These are phyloP conservation scores for Aspergillus conjunctus DNA, from an alignment of 495 filamentous ascomycete species.

Conservation along the genomic window DNA sequence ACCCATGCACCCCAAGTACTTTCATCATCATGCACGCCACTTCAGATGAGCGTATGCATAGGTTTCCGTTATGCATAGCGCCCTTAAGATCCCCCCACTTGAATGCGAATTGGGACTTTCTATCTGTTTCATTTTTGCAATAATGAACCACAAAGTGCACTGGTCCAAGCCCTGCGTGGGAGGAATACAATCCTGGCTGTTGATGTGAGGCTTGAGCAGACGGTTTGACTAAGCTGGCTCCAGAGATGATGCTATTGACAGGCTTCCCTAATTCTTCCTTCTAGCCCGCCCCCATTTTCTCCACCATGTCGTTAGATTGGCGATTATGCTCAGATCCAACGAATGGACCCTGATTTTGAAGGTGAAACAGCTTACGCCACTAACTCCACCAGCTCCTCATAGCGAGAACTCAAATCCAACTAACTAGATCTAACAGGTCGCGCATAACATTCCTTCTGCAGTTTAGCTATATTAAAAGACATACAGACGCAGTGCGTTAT, in stretches of 20 bases:
- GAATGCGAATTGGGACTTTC: not conserved
- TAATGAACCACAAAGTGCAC: not conserved
- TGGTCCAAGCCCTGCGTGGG: not conserved
- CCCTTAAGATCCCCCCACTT: not conserved
- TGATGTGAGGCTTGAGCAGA: not conserved
- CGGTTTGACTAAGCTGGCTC: not conserved
- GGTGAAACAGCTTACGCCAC: not conserved
- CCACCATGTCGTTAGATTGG: not conserved
- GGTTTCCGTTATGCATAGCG: not conserved
- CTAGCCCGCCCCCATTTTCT: not conserved
- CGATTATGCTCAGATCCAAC: not conserved
- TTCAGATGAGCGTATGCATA: not conserved
- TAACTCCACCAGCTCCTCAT: not conserved
- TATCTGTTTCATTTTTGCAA: not conserved
- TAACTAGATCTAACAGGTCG: not conserved
- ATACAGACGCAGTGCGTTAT: conserved; percentile 7
- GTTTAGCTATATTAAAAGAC: conserved; percentile 8
- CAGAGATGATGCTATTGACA: not conserved
- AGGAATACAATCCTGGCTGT: not conserved
- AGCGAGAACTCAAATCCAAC: not conserved
- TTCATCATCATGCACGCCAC: not conserved
- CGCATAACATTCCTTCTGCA: not conserved
- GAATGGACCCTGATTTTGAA: not conserved
- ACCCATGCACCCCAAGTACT: not conserved
- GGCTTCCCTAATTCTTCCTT: not conserved